phyloP scores from a whole-genome alignment of 345 rosid genomes.

The Melastoma malabathricum region DNA sequence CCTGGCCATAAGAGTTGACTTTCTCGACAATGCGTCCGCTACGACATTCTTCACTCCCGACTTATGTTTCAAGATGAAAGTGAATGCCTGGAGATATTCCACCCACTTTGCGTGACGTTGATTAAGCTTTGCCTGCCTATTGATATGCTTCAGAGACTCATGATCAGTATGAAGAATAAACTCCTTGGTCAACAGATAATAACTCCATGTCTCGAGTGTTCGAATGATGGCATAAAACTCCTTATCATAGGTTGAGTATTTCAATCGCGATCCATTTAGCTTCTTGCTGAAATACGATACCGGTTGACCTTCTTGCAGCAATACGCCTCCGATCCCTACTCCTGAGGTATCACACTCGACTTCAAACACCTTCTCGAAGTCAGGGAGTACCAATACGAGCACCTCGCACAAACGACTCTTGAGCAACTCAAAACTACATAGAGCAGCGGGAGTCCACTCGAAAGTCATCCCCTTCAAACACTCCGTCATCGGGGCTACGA shows the following conservation, averaged over 20 bases:
- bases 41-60: background rate
- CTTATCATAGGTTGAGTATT: conserved; percentile 6
- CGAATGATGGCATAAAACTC: conserved; percentile 5
- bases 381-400: background rate
- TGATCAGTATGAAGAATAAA: conserved; percentile 8
- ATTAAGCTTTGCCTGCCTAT: background rate
- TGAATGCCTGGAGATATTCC: background rate
- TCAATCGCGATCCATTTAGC: background rate
- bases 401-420: background rate
- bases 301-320: background rate
- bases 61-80: background rate
- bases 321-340: background rate
- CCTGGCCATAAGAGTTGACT: background rate
- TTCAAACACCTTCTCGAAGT: background rate
- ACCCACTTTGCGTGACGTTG: conserved; percentile 1
- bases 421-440: background rate
- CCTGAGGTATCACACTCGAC: background rate
- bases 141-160: conserved; percentile 3
- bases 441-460: background rate
- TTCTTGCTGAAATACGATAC: conserved; percentile 6
- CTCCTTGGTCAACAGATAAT: background rate
- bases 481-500: background rate
- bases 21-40: conserved; percentile 1
- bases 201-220: background rate
- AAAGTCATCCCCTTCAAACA: background rate